These are phyloP conservation scores for Rhododendron ovatum DNA, from an alignment of 148 eudicot species.

Conservation along the genomic window DNA sequence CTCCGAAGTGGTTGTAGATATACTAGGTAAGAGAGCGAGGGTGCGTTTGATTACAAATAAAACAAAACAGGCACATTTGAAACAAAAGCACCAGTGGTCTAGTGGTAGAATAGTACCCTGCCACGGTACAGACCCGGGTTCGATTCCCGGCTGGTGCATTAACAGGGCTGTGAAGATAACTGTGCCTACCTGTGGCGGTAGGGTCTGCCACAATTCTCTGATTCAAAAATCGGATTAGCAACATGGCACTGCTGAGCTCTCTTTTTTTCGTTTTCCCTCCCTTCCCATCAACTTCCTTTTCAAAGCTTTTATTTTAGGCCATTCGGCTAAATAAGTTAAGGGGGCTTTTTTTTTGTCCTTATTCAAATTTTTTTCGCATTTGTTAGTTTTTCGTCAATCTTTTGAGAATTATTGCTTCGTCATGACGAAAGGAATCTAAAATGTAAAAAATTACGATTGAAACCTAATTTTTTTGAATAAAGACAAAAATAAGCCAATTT, in stretches of 20 bases:
- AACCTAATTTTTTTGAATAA: no score
- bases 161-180: neutral
- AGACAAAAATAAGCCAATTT: no score
- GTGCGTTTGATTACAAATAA: neutral
- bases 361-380: no score
- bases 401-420: no score
- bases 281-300: neutral
- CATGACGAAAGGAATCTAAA: no score
- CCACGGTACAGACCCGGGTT: conserved; percentile 12
- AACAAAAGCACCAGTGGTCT: conserved; percentile 2
- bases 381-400: no score
- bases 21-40: neutral
- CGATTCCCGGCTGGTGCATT: conserved; percentile 12
- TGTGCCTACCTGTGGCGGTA: neutral
- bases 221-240: neutral
- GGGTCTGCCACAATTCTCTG: neutral
- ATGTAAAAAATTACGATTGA: no score
- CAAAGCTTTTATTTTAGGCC: no score
- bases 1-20: neutral
- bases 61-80: accelerated
- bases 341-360: no score
- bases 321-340: no score
- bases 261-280: neutral
- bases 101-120: conserved; percentile 14
- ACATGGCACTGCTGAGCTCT: neutral